These are phyloP conservation scores for Thielaviopsis punctulata DNA, from an alignment of 2,329 filamentous ascomycete species.

Conservation along the genomic window DNA sequence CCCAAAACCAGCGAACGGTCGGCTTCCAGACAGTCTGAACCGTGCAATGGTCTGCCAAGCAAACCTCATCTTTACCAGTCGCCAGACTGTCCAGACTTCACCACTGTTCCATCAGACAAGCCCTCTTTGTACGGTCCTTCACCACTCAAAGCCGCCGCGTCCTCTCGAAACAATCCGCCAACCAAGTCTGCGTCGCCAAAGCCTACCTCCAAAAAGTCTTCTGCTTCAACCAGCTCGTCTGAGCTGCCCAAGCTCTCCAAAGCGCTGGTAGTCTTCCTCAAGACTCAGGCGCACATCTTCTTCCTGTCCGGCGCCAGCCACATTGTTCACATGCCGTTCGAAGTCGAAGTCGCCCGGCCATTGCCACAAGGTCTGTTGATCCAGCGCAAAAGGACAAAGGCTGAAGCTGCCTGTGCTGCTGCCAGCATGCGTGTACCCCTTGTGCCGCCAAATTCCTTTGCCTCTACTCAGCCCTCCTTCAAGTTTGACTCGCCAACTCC, in stretches of 20 bases:
- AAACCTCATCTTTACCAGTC: too few species aligned
- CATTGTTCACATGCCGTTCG: conserved; percentile 84
- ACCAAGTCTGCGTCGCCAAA: not conserved
- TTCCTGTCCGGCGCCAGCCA: conserved; percentile 78
- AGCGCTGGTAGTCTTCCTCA: conserved; percentile 79
- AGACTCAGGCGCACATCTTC: conserved; percentile 83
- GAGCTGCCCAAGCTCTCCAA: conserved; percentile 19
- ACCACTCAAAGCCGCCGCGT: too few species aligned
- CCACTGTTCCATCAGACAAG: too few species aligned
- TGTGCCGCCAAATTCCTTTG: conserved; percentile 70
- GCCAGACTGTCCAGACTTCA: too few species aligned
- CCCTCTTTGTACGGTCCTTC: too few species aligned
- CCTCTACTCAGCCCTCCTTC: conserved; percentile 47
- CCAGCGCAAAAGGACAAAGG: conserved; percentile 51
- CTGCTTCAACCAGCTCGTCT: not conserved
- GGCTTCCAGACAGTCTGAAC: not conserved
- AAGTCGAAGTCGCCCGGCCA: conserved; percentile 73
- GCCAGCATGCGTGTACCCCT: conserved; percentile 27
- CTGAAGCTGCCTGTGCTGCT: not conserved
- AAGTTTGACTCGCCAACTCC: conserved; percentile 15
- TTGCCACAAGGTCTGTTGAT: conserved; percentile 71
- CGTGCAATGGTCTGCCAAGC: not conserved
- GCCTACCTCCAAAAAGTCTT: not conserved
- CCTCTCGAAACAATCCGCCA: too few species aligned
- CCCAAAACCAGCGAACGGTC: conserved; percentile 20